Percentiles rank a stretch among this genome's conserved stretches.
These are phyloP conservation scores for Colletotrichum shisoi DNA, from an alignment of 2,329 filamentous ascomycete species.

Conservation along the genomic window DNA sequence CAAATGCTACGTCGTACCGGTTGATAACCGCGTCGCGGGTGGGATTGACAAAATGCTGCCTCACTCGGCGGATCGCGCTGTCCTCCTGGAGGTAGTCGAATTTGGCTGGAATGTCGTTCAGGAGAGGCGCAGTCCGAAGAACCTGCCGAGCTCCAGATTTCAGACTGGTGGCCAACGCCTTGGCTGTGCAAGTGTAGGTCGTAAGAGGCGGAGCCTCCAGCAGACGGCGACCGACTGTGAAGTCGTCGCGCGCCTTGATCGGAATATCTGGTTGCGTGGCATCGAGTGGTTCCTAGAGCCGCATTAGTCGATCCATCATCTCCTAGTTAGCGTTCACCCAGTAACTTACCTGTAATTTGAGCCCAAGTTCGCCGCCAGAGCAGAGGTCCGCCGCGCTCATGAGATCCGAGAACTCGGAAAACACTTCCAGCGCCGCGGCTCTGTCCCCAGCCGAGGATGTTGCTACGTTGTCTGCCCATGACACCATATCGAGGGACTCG, in stretches of 20 bases:
- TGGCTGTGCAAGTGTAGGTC: slow-evolving; percentile 42
- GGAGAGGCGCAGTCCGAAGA: slow-evolving; percentile 16
- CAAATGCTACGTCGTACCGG: slow-evolving; percentile 63
- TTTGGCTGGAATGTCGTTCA: background rate
- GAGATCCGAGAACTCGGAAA: slow-evolving; percentile 63
- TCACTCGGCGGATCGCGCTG: slow-evolving; percentile 49
- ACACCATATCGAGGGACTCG: slow-evolving; percentile 50
- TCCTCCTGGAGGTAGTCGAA: slow-evolving; percentile 47
- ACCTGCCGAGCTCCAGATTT: slow-evolving; percentile 32
- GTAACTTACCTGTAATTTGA: slow-evolving; percentile 48
- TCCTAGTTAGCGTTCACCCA: background rate
- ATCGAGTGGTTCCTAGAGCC: slow-evolving; percentile 63
- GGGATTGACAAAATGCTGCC: slow-evolving; percentile 47
- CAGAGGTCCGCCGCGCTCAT: slow-evolving; percentile 73
- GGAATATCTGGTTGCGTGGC: slow-evolving; percentile 66
- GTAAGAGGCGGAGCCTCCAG: slow-evolving; percentile 55
- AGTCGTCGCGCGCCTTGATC: slow-evolving; percentile 59
- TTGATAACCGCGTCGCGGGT: slow-evolving; percentile 46
- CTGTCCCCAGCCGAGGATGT: slow-evolving; percentile 42
- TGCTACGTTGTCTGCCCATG: slow-evolving; percentile 49
- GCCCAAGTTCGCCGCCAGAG: slow-evolving; percentile 58
- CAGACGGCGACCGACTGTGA: slow-evolving; percentile 56
- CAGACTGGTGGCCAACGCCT: slow-evolving; percentile 29
- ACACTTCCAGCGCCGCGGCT: slow-evolving; percentile 55
- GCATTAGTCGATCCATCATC: slow-evolving; percentile 30